Base-by-base conservation (phyloP, 129 eudicot genomes). In the Scalesia atractyloides region DNA sequence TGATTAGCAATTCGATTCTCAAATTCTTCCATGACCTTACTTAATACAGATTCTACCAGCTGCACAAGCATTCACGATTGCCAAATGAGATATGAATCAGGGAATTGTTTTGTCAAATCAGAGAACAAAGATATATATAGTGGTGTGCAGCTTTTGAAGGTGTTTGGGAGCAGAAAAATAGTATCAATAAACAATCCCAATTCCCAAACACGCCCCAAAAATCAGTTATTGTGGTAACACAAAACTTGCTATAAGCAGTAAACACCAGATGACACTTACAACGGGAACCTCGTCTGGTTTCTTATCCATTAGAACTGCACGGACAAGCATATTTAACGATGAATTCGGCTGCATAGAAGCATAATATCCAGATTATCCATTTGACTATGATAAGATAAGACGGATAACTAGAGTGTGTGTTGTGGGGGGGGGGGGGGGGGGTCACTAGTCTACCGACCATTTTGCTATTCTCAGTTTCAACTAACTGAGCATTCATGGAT, bases 231-330 rank as follows among this genome's bases (percentile, higher is more conserved):
- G n/a, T n/a, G n/a, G n/a, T n/a, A n/a, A n/a, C n/a, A n/a, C n/a
- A n/a, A n/a, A 46, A 16, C 43, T 13, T 57, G 39, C 56, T 8
- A 59, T 59, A 24, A 59, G 26, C 9, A 24, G 16, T 24, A 24
- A 47, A 68, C 12, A 68, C 61, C 34, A 62, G 13, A 62, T 43
- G 47, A 17, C 5, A 78, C 97, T 80, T 86, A 95, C 99, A 80
- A 68, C 84, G 57, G 97, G 99, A 84, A 95, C 88, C 82, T 95
- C 99, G 41, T 95, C 97, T 5, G 94, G 91, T 85, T 88, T 95
- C 86, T 88, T 95, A 72, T 95, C 97, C 72, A 72, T 70, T 44
- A 95, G 88, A 75, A 84, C 81, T 15, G 94, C 81, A 46, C 87
- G 97, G 24, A 95, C 88, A 83, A 95, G 99, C 77, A 49, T 69